Evolutionary conservation across 192 early-diverging fungal species (phyloP).

Genomic region (Gorgonomyces haynaldii): DNA sequence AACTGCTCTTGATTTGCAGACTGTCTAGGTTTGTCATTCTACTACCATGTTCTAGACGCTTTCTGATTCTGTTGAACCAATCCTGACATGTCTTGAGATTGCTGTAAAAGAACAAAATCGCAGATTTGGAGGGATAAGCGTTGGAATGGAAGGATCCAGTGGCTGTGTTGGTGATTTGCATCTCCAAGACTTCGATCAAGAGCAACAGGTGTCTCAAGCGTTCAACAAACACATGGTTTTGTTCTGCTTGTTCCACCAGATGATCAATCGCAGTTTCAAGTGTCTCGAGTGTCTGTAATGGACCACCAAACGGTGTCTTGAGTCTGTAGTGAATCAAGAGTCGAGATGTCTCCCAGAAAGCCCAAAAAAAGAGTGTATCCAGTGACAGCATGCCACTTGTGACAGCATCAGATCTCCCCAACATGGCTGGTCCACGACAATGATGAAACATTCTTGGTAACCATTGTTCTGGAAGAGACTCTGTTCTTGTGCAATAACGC

Average conservation of each 20-base stretch:
- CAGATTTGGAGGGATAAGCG: slow-evolving; percentile 47
- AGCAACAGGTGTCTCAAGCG: slow-evolving; percentile 34
- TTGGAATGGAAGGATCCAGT: slow-evolving; percentile 42
- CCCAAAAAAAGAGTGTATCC: slow-evolving; percentile 53
- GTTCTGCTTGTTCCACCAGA: not conserved
- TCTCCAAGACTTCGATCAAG: slow-evolving; percentile 61
- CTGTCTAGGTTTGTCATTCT: too few relatives aligned
- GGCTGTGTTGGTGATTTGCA: slow-evolving; percentile 54
- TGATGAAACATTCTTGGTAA: not conserved
- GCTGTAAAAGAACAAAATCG: slow-evolving; percentile 56
- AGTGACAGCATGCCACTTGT: too few relatives aligned
- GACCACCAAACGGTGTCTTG: slow-evolving; percentile 62
- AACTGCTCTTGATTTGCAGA: too few relatives aligned
- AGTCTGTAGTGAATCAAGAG: slow-evolving; percentile 62
- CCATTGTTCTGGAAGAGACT: not conserved
- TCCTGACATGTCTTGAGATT: slow-evolving; percentile 66
- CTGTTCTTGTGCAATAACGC: not conserved
- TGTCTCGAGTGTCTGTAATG: slow-evolving; percentile 36
- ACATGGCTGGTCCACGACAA: too few relatives aligned
- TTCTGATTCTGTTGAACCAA: slow-evolving; percentile 58
- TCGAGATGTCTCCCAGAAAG: slow-evolving; percentile 60
- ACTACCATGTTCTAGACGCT: too few relatives aligned
- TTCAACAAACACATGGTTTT: slow-evolving; percentile 6
- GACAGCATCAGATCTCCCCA: too few relatives aligned
- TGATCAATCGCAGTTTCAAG: not conserved